phyloP scores from a whole-genome alignment of 768 basidiomycete species.

The Auricularia auricula-judae region DNA sequence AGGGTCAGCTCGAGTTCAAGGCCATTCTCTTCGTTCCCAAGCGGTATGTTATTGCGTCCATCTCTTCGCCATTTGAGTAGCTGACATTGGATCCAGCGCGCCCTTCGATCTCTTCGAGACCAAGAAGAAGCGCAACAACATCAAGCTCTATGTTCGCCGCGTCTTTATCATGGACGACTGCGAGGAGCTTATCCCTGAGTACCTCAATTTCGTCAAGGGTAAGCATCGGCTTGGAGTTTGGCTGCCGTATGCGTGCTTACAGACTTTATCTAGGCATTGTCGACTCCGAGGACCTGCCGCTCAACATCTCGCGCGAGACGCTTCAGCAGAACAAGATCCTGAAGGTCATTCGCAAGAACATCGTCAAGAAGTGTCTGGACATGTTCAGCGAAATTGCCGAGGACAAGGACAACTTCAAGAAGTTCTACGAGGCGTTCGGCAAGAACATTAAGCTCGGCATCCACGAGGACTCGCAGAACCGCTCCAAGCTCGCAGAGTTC shows the following conservation, averaged over 20 bases:
- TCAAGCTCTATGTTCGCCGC: slow-evolving; percentile 99
- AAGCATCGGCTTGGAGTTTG: neutral
- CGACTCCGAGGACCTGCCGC: slow-evolving; percentile 98
- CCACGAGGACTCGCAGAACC: slow-evolving; percentile 98
- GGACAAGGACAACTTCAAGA: slow-evolving; percentile 97
- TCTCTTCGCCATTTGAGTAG: neutral
- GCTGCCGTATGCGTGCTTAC: no score
- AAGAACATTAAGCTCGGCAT: slow-evolving; percentile 99
- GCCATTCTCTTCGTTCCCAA: slow-evolving; percentile 97
- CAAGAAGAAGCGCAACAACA: slow-evolving; percentile 99
- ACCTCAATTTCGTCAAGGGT: slow-evolving; percentile 99
- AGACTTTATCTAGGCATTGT: slow-evolving; percentile 48
- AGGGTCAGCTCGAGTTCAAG: slow-evolving; percentile 99
- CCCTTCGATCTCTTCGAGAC: slow-evolving; percentile 99
- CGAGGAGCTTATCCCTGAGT: slow-evolving; percentile 98
- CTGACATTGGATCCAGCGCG: slow-evolving; percentile 40
- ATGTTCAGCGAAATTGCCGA: slow-evolving; percentile 92
- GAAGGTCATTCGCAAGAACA: slow-evolving; percentile 98
- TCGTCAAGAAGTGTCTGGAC: slow-evolving; percentile 97
- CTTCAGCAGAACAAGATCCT: slow-evolving; percentile 99
- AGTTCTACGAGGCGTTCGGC: slow-evolving; percentile 97
- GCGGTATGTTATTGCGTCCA: slow-evolving; percentile 41
- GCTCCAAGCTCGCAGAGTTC: slow-evolving; percentile 98
- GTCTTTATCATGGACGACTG: slow-evolving; percentile 99
- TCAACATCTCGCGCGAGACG: slow-evolving; percentile 99